Evolutionary conservation across 2,329 filamentous ascomycete species (phyloP), one percentile per base, ranked within the genome.

Genomic region (Aspergillus melleus): DNA sequence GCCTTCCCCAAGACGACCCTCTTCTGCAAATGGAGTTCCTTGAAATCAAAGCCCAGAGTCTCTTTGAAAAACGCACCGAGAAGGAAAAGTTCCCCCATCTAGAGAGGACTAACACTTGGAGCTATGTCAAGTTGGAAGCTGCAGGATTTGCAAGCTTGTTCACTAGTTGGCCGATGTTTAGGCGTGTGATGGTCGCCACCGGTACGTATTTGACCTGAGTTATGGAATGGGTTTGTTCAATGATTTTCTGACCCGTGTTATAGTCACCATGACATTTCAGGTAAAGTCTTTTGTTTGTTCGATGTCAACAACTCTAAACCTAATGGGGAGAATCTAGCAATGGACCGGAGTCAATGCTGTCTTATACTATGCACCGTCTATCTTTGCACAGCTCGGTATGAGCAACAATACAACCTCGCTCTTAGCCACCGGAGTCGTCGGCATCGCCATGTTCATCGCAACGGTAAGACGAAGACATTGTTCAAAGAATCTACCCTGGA

Each of bases 41-140:
- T n/a, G 90, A 94, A 72, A 93, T 94, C 76, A 90, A 91, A 73
- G 89, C 90, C 0, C 88, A 92, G 72, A 88, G 86, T 0, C 74
- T 90, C 19, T 95, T 94, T 65, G 90, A 94, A 75, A 90, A 92
- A 76, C 84, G 86, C 36, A 86, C 85, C 0, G 81, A 88, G 10
- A 83, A 84, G 0, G 87, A 89, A 52, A 81, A 87, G 24, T 92
- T 90, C 72, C 90, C 90, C 0, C 79, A 88, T 36, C 77, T 90
- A 14, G 78, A 81, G 2, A 81, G 87, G 60, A 80, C 81, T 54
- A 89, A 85, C 0, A 76, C 79, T 1, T 84, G 81, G 84, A 88
- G 89, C 71, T 82, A 76, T n/a, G 83, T 87, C 69, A 90, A 86
- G 75, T 78, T 90, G 8, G 88, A 91, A 67, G 91, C 65, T 57